A percentile compares a stretch with the other conserved stretches of the same genome.
Conservation (phyloP, 805 yeast genomes). For the Priceomyces haplophilus region DNA sequence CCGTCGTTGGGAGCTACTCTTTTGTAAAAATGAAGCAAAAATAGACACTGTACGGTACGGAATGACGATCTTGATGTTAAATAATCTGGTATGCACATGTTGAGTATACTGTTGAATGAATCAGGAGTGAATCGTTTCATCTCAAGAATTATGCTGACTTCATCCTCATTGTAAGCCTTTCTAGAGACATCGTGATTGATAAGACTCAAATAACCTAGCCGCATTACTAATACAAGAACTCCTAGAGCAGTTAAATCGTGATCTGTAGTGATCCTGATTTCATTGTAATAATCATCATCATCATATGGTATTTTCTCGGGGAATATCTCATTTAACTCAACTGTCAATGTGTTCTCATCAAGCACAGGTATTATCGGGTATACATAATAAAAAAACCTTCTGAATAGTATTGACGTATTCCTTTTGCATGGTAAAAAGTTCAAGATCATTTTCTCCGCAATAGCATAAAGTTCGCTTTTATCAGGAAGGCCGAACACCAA, state of each 20-base stretch:
- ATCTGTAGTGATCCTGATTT: constrained; percentile 26
- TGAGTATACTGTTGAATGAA: constrained; percentile 26
- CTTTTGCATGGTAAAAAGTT: constrained; percentile 29
- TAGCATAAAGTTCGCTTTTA: constrained; percentile 22
- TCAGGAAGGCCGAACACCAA: constrained; percentile 16
- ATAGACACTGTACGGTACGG: constrained; percentile 33
- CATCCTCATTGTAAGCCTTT: constrained; percentile 26
- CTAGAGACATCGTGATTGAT: constrained; percentile 31
- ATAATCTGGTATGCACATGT: constrained; percentile 34
- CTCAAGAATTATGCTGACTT: constrained; percentile 27
- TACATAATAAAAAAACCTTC: constrained; percentile 38
- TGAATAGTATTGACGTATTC: constrained; percentile 23
- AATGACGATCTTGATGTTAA: constrained; percentile 30
- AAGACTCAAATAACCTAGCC: constrained; percentile 39
- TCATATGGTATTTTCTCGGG: constrained; percentile 19
- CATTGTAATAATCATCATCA: constrained; percentile 15
- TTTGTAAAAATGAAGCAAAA: constrained; percentile 32
- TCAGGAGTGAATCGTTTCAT: constrained; percentile 27
- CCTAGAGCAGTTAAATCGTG: constrained; percentile 31
- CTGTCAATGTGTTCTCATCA: constrained; percentile 25
- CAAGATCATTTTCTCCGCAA: constrained; percentile 27
- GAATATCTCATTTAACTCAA: constrained; percentile 25
- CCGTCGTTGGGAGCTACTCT: constrained; percentile 41
- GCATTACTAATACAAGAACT: constrained; percentile 24
- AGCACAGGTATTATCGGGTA: constrained; percentile 37